Evolutionary conservation across 768 basidiomycete species (phyloP).

Genomic region (Leccinellum luteum): DNA sequence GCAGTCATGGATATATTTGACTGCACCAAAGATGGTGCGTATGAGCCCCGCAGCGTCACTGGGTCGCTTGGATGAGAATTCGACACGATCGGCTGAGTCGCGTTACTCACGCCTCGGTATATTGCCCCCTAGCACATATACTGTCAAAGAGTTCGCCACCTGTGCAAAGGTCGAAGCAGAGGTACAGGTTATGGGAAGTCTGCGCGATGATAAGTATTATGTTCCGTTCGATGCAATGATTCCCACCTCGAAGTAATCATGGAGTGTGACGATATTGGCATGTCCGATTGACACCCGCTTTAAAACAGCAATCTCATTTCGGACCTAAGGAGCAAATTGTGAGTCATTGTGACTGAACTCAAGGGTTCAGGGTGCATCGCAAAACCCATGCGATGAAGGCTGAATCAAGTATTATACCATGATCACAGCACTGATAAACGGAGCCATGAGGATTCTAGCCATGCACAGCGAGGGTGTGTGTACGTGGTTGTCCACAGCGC

Average conservation of each 20-base stretch:
- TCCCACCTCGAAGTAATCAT: constrained; percentile 91
- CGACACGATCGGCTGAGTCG: neutral
- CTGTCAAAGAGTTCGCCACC: constrained; percentile 99
- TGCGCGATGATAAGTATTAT: constrained; percentile 26
- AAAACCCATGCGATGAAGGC: neutral
- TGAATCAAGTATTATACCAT: constrained; percentile 1
- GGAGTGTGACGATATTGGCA: constrained; percentile 86
- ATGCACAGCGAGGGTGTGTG: constrained; percentile 2
- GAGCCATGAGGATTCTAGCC: neutral
- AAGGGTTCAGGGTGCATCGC: constrained; percentile 16
- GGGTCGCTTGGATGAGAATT: constrained; percentile 26
- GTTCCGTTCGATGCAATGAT: neutral
- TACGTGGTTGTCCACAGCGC: constrained; percentile 2
- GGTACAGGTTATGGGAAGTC: constrained; percentile 92
- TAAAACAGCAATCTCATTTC: constrained; percentile 95
- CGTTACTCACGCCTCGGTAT: constrained; percentile 80
- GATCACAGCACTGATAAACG: constrained; percentile 18
- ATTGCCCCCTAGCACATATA: constrained; percentile 96
- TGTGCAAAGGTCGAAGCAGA: constrained; percentile 94
- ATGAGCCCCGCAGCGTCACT: constrained; percentile 90
- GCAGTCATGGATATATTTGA: constrained; percentile 86
- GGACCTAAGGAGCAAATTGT: constrained; percentile 53
- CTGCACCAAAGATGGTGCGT: constrained; percentile 81
- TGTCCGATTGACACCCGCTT: constrained; percentile 92
- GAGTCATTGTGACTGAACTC: constrained; percentile 3